These are phyloP conservation scores for Solanum appendiculatum DNA, from an alignment of 257 asterid species.

Conservation along the genomic window DNA sequence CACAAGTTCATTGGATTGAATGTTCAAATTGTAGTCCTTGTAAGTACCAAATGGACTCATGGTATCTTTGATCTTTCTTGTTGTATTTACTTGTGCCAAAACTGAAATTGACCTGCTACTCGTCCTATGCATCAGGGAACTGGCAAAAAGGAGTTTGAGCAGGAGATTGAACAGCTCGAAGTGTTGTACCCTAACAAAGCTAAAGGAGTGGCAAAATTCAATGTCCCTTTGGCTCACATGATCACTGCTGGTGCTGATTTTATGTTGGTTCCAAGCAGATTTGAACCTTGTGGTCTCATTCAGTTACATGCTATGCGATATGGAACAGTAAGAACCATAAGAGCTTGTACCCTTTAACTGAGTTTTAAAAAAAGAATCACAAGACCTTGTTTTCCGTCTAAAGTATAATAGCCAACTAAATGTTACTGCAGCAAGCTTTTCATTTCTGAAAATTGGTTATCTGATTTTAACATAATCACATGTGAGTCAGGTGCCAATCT, in stretches of 20 bases:
- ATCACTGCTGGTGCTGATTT: conserved; percentile 88
- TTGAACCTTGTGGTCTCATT: conserved; percentile 98
- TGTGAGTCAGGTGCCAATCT: conserved; percentile 53
- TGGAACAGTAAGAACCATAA: conserved; percentile 64
- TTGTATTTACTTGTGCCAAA: not conserved
- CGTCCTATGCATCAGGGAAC: conserved; percentile 50
- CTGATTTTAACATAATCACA: not conserved
- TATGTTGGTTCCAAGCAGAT: conserved; percentile 85
- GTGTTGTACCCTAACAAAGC: conserved; percentile 73
- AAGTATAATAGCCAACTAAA: not conserved
- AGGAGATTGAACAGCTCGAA: conserved; percentile 84
- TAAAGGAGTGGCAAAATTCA: conserved; percentile 81
- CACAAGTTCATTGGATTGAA: conserved; percentile 54
- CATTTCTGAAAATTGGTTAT: not conserved
- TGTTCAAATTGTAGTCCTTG: conserved; percentile 82
- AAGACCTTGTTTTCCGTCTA: not conserved
- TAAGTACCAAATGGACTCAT: conserved; percentile 23
- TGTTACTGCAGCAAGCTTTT: not conserved
- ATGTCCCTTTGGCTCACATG: conserved; percentile 79
- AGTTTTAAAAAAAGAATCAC: not conserved
- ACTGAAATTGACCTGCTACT: not conserved
- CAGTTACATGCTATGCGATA: conserved; percentile 97
- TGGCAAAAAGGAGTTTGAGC: conserved; percentile 75
- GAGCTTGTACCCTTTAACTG: not conserved
- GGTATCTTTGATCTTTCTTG: not conserved